phyloP scores from a whole-genome alignment of 2,329 filamentous ascomycete genomes.

The Monosporascus ibericus region DNA sequence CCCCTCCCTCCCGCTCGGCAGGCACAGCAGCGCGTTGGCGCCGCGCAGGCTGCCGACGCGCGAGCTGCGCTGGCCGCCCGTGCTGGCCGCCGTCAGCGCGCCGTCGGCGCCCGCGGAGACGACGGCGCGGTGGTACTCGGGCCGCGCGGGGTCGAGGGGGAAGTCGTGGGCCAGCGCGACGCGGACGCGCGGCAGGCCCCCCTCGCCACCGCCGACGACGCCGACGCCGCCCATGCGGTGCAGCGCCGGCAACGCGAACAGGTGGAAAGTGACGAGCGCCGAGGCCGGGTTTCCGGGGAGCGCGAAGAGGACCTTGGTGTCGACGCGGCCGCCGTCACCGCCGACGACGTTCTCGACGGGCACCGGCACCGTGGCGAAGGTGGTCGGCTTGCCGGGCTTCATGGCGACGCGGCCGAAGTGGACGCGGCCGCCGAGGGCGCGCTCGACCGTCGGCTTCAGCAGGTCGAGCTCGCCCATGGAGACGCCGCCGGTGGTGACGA shows the following conservation, averaged over 20 bases:
- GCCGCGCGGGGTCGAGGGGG: conserved; percentile 63
- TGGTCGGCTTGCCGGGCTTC: conserved; percentile 98
- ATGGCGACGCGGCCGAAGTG: conserved; percentile 95
- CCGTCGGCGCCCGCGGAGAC: conserved; percentile 64
- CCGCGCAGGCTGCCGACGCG: conserved; percentile 81
- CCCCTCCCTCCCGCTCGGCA: conserved; percentile 57
- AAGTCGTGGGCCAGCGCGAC: conserved; percentile 71
- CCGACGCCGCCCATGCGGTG: conserved; percentile 70
- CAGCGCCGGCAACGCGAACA: conserved; percentile 86
- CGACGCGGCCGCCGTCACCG: conserved; percentile 39
- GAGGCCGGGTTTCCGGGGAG: conserved; percentile 92
- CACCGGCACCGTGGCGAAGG: conserved; percentile 85
- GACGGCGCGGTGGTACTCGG: conserved; percentile 85
- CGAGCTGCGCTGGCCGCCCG: conserved; percentile 84
- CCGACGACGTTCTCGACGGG: conserved; percentile 51
- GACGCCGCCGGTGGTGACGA: conserved; percentile 90
- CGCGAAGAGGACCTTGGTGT: conserved; percentile 73
- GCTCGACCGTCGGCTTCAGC: conserved; percentile 92
- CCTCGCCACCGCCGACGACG: conserved; percentile 53
- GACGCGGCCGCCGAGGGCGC: conserved; percentile 81
- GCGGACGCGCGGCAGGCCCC: conserved; percentile 65
- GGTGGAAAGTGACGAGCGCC: conserved; percentile 85
- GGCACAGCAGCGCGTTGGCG: conserved; percentile 78
- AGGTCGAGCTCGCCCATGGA: conserved; percentile 98
- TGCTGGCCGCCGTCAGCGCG: conserved; percentile 67